Evolutionary conservation across 768 basidiomycete species (phyloP).

Genomic region (Mycena belliarum): DNA sequence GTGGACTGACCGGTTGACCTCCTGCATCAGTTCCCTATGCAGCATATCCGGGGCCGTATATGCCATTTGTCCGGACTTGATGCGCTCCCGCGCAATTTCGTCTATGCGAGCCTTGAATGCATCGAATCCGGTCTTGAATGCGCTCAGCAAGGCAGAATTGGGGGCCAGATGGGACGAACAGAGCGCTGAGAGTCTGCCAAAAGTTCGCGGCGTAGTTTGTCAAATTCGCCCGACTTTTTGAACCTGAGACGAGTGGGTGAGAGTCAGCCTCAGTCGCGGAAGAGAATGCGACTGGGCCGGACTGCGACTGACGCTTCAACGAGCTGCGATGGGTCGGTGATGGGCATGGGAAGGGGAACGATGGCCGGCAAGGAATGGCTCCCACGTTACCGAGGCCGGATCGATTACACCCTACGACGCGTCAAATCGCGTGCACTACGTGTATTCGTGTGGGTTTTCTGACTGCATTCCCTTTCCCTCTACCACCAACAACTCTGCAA

Average conservation of each 20-base stretch:
- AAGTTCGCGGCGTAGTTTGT: slow-evolving; percentile 67
- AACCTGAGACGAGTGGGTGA: slow-evolving; percentile 46
- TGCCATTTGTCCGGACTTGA: slow-evolving; percentile 54
- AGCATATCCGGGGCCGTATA: slow-evolving; percentile 52
- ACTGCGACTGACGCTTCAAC: slow-evolving; percentile 65
- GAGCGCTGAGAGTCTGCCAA: slow-evolving; percentile 61
- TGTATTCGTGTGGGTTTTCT: slow-evolving; percentile 11
- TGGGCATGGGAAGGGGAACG: slow-evolving; percentile 37
- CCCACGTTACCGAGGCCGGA: background rate
- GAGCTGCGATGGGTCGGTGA: slow-evolving; percentile 59
- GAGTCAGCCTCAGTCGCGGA: background rate
- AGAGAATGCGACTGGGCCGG: background rate
- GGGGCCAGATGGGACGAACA: slow-evolving; percentile 35
- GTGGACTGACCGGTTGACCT: slow-evolving; percentile 60
- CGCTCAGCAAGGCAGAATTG: slow-evolving; percentile 2
- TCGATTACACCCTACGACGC: background rate
- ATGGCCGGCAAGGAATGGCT: background rate
- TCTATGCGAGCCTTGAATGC: slow-evolving; percentile 59
- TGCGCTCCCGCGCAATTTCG: slow-evolving; percentile 58
- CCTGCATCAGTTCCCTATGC: slow-evolving; percentile 61
- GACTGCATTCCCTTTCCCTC: slow-evolving; percentile 16
- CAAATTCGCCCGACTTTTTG: slow-evolving; percentile 80
- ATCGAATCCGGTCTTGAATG: slow-evolving; percentile 49
- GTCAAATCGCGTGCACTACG: slow-evolving; percentile 5
- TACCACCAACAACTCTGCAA: slow-evolving; percentile 25